Conservation (phyloP, 139 green algal genomes). For the Marvania coccoides region DNA sequence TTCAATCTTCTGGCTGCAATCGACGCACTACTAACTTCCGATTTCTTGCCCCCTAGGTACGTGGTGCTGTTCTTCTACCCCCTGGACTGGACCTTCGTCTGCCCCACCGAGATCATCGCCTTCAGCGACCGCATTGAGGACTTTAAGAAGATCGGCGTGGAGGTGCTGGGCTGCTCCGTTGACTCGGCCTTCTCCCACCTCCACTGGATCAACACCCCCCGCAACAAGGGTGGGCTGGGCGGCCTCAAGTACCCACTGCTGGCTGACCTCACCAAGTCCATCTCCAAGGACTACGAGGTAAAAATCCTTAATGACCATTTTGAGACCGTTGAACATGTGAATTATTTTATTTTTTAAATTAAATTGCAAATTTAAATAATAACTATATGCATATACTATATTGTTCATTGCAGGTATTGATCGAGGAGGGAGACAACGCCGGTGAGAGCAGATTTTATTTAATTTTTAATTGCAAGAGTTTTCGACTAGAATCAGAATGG, state of each 20-base stretch:
- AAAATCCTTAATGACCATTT: too few relatives aligned
- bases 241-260: slow-evolving; percentile 36
- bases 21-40: neutral
- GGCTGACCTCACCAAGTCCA: slow-evolving; percentile 43
- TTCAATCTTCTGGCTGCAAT: neutral
- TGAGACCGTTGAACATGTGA: too few relatives aligned
- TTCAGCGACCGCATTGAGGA: slow-evolving; percentile 37
- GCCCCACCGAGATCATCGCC: slow-evolving; percentile 44
- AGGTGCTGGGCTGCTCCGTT: slow-evolving; percentile 23
- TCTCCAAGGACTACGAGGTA: slow-evolving; percentile 43
- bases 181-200: slow-evolving; percentile 41
- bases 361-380: too few relatives aligned
- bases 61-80: slow-evolving; percentile 46
- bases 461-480: too few relatives aligned
- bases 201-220: slow-evolving; percentile 30
- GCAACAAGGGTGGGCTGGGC: slow-evolving; percentile 42
- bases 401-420: too few relatives aligned
- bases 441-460: too few relatives aligned
- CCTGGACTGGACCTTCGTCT: slow-evolving; percentile 37
- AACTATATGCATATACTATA: too few relatives aligned
- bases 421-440: slow-evolving; percentile 26
- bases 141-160: slow-evolving; percentile 26
- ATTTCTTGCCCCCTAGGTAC: slow-evolving; percentile 7
- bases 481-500: neutral
- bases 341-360: too few relatives aligned